Conservation (phyloP, 2,329 filamentous ascomycete genomes). For the Trichoderma arundinaceum region DNA sequence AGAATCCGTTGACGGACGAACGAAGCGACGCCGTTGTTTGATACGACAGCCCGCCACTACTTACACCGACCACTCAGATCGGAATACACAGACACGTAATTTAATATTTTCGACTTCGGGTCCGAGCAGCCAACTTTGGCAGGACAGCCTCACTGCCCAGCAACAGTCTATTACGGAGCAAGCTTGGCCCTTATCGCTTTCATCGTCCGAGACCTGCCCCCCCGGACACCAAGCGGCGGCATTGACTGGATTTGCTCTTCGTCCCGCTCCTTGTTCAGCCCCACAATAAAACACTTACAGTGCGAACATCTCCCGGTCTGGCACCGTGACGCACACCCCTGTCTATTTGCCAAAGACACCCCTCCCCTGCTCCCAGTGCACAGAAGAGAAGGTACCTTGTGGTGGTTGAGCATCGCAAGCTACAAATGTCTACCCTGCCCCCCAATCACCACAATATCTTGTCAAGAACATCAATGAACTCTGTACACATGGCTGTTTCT, state of each 20-base stretch:
- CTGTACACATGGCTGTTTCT: slow-evolving; percentile 67
- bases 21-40: slow-evolving; percentile 38
- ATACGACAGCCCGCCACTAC: slow-evolving; percentile 39
- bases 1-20: slow-evolving; percentile 31
- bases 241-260: slow-evolving; percentile 35
- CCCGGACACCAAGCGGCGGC: slow-evolving; percentile 29
- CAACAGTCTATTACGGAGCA: slow-evolving; percentile 15
- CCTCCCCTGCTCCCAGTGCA: slow-evolving; percentile 38
- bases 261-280: slow-evolving; percentile 41
- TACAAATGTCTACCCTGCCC: slow-evolving; percentile 70
- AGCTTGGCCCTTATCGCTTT: slow-evolving; percentile 32
- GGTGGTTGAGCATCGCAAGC: slow-evolving; percentile 41
- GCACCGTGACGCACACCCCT: slow-evolving; percentile 28
- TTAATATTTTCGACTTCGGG: slow-evolving; percentile 37
- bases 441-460: slow-evolving; percentile 61
- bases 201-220: slow-evolving; percentile 35
- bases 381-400: slow-evolving; percentile 31
- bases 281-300: slow-evolving; percentile 33
- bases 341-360: slow-evolving; percentile 35
- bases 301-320: slow-evolving; percentile 1
- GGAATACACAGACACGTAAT: slow-evolving; percentile 40
- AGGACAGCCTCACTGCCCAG: slow-evolving; percentile 24
- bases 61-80: slow-evolving; percentile 38
- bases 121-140: slow-evolving; percentile 16
- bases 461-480: slow-evolving; percentile 52